Percentiles rank a stretch among this genome's conserved stretches.
Evolutionary conservation across 1,284 basidiomycete species (phyloP).

Genomic region (Cryptococcus neoformans): DNA sequence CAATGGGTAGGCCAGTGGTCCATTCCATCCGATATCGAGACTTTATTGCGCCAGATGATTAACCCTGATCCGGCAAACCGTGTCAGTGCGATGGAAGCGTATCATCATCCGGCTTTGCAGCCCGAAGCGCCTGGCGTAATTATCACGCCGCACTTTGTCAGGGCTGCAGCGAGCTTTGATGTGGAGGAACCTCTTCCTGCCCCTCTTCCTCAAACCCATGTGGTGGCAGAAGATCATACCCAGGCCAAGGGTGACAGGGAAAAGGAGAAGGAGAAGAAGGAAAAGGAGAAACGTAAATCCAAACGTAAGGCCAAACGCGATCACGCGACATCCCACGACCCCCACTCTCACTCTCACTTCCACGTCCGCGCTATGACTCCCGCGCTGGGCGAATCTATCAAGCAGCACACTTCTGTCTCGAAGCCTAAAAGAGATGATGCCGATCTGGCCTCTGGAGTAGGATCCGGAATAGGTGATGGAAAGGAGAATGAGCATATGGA

Average conservation of each 20-base stretch:
- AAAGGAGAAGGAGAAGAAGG: slow-evolving; percentile 2
- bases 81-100: slow-evolving; percentile 38
- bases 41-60: slow-evolving; percentile 43
- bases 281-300: slow-evolving; percentile 20
- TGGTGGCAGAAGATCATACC: not conserved
- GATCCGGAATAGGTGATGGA: not conserved
- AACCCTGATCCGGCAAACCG: slow-evolving; percentile 38
- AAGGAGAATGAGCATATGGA: slow-evolving; percentile 13
- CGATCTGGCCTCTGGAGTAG: not conserved
- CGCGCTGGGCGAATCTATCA: slow-evolving; percentile 39
- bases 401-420: slow-evolving; percentile 27
- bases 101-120: slow-evolving; percentile 40
- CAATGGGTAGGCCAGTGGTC: slow-evolving; percentile 76
- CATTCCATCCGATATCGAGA: slow-evolving; percentile 58
- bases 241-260: not conserved
- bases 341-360: not conserved
- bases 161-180: slow-evolving; percentile 28
- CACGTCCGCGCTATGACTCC: slow-evolving; percentile 15
- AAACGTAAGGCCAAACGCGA: slow-evolving; percentile 10
- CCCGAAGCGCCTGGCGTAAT: slow-evolving; percentile 26
- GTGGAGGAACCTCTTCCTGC: slow-evolving; percentile 8
- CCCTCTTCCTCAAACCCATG: slow-evolving; percentile 1
- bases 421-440: slow-evolving; percentile 1
- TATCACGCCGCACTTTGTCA: slow-evolving; percentile 45
- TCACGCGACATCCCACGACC: not conserved